Evolutionary conservation across 2,329 filamentous ascomycete genomes (phyloP), one percentile per base, ranked within the genome.

Genomic region (Dothideomycetes sp.): DNA sequence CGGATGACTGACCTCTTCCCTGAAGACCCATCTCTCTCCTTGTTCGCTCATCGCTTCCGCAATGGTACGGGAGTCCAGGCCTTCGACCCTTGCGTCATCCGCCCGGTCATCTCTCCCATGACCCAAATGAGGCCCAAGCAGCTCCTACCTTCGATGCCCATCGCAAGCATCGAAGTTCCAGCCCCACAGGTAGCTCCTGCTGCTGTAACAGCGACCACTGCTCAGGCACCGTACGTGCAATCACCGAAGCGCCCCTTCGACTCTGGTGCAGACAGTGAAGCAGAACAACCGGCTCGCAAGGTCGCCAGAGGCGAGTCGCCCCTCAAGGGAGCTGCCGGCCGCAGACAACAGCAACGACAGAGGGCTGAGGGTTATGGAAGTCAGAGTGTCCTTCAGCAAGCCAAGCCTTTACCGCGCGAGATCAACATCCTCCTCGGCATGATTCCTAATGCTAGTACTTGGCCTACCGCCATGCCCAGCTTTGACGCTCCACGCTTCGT

Each of bases 1-100:
- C 79, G 91, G 34, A 96, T 98, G 87, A 75, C 76, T 16, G 87
- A 94, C 54, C 71, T 95, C n/a, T 98, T 86, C 60, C 88, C 88
- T 0, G 79, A 88, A 43, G 89, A 95, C 52, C 81, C 86, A 3
- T 79, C 75, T 41, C 70, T 94, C 30, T 65, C 71, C 11, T 77
- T 78, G 44, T 96, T 95, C 58, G 72, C 77, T 9, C 75, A 81
- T 43, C 81, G 89, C 24, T 94, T 84, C 59, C 74, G 80, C 4
- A 27, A 27, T 12, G 22, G 22, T 27, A 27, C 22, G 22, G 71
- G 73, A 1, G 70, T 77, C 14, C 50, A 51, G 4, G 75, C 70
- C 15, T 96, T 95, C 53, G 83, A 95, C 55, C 87, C 87, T 2
- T 81, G 87, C 17, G 71, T 73, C 8, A 77, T 84, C n/a, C 81